Percentiles rank a stretch among this genome's conserved stretches.
Evolutionary conservation across 805 yeast genomes (phyloP).

Genomic region (Candida sonorensis): DNA sequence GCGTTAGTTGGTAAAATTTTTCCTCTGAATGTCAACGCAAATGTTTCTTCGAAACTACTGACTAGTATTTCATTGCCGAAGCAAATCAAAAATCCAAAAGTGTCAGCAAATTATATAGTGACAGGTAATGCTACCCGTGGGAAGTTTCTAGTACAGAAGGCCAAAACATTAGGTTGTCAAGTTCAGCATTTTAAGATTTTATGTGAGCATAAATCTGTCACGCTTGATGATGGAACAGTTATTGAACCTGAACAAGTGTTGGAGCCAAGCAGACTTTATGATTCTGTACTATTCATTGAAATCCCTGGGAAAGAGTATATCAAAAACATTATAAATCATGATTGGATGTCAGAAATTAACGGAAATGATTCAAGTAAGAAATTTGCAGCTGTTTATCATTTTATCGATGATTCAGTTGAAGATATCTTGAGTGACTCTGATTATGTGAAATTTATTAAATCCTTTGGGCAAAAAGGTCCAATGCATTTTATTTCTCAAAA

Average conservation of each 20-base stretch:
- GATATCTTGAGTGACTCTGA: slow-evolving; percentile 35
- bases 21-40: slow-evolving; percentile 10
- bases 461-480: slow-evolving; percentile 44
- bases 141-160: slow-evolving; percentile 59
- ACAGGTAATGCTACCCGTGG: slow-evolving; percentile 68
- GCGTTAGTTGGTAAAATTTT: slow-evolving; percentile 19
- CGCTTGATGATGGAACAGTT: slow-evolving; percentile 49
- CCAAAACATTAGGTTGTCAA: slow-evolving; percentile 59
- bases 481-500: slow-evolving; percentile 76
- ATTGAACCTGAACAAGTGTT: slow-evolving; percentile 69
- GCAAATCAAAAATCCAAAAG: slow-evolving; percentile 18
- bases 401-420: slow-evolving; percentile 49
- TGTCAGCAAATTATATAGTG: slow-evolving; percentile 63
- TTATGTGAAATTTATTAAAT: slow-evolving; percentile 44
- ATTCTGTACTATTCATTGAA: slow-evolving; percentile 63
- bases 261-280: slow-evolving; percentile 50
- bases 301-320: slow-evolving; percentile 53
- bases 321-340: slow-evolving; percentile 18
- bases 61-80: slow-evolving; percentile 17
- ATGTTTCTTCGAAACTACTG: neutral
- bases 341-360: slow-evolving; percentile 16
- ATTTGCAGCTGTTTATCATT: slow-evolving; percentile 54
- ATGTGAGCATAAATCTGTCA: slow-evolving; percentile 52
- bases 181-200: slow-evolving; percentile 55
- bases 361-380: slow-evolving; percentile 21